A percentile compares a stretch with the other conserved stretches of the same genome.
These are phyloP conservation scores for Ustilago sp. DNA, from an alignment of 1,284 basidiomycete genomes.

Conservation along the genomic window DNA sequence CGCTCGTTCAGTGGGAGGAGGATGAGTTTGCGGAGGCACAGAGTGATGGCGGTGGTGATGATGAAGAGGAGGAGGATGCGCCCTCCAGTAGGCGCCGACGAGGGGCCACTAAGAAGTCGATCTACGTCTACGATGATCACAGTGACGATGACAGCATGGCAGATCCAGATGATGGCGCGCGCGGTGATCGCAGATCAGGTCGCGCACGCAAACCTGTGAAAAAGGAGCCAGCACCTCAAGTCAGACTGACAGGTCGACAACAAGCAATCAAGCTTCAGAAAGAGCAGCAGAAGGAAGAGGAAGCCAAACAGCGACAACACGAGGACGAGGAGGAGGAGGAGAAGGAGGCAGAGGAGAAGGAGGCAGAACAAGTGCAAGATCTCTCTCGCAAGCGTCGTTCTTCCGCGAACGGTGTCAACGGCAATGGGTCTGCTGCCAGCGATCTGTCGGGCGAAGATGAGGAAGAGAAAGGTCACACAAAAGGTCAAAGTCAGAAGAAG, in stretches of 20 bases:
- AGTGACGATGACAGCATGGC: constrained; percentile 47
- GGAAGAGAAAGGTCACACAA: constrained; percentile 4
- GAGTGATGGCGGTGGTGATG: constrained; percentile 10
- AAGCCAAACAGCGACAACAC: constrained; percentile 23
- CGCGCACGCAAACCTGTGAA: constrained; percentile 14
- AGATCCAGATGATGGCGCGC: constrained; percentile 30
- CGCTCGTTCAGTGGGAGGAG: constrained; percentile 42
- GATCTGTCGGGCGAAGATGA: constrained; percentile 25
- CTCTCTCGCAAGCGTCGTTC: constrained; percentile 17
- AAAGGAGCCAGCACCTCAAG: constrained; percentile 29
- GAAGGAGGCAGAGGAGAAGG: constrained; percentile 2
- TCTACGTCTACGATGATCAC: constrained; percentile 44
- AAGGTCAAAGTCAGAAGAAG: constrained; percentile 20
- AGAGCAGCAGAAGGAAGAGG: constrained; percentile 43
- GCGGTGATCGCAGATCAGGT: constrained; percentile 13
- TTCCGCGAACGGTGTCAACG: neutral
- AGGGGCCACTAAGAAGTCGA: constrained; percentile 26
- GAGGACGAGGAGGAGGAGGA: constrained; percentile 25
- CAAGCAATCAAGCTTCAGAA: constrained; percentile 48
- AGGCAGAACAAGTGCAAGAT: neutral
- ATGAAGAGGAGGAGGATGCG: constrained; percentile 22
- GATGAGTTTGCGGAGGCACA: constrained; percentile 31
- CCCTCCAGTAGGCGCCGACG: constrained; percentile 19
- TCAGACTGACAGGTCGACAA: constrained; percentile 39
- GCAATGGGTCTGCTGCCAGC: constrained; percentile 11